Percentiles rank a stretch among this genome's conserved stretches.
Conservation (phyloP, 2,329 filamentous ascomycete genomes). For the Phoma sp. region DNA sequence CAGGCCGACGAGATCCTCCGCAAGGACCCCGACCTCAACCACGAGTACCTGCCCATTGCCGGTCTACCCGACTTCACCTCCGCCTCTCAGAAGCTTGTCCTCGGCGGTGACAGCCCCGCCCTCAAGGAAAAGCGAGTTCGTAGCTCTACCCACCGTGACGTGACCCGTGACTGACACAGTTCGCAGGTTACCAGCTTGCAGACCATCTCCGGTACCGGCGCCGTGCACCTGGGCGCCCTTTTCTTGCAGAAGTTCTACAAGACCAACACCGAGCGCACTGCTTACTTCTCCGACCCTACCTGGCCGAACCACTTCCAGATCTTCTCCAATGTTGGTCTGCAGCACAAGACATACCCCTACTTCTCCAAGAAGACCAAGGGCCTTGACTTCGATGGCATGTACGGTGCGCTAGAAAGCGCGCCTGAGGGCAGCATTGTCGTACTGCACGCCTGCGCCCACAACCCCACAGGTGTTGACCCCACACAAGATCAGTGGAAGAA, state of each 20-base stretch:
- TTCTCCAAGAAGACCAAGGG: slow-evolving; percentile 89
- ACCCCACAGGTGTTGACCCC: slow-evolving; percentile 96
- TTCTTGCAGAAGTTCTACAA: slow-evolving; percentile 94
- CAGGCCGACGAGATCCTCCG: slow-evolving; percentile 91
- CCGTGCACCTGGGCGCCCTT: slow-evolving; percentile 88
- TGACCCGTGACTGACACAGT: slow-evolving; percentile 37
- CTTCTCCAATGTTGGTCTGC: slow-evolving; percentile 86
- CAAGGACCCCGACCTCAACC: slow-evolving; percentile 89
- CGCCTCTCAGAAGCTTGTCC: slow-evolving; percentile 88
- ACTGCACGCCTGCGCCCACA: slow-evolving; percentile 95
- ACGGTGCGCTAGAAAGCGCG: slow-evolving; percentile 70
- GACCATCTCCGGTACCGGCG: slow-evolving; percentile 96
- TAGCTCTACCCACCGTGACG: slow-evolving; percentile 21
- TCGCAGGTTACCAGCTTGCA: slow-evolving; percentile 75
- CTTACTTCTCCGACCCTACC: slow-evolving; percentile 94
- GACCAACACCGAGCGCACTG: slow-evolving; percentile 67
- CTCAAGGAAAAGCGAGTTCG: slow-evolving; percentile 80
- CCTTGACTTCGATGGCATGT: slow-evolving; percentile 91
- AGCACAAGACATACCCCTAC: slow-evolving; percentile 87
- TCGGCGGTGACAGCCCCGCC: slow-evolving; percentile 81
- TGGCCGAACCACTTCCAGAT: slow-evolving; percentile 99
- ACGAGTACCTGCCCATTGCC: slow-evolving; percentile 97
- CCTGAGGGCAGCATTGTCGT: slow-evolving; percentile 85
- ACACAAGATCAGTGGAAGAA: slow-evolving; percentile 94
- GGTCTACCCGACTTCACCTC: slow-evolving; percentile 85